phyloP scores from a whole-genome alignment of 2,329 filamentous ascomycete species.

The Calonectria leucothoes region DNA sequence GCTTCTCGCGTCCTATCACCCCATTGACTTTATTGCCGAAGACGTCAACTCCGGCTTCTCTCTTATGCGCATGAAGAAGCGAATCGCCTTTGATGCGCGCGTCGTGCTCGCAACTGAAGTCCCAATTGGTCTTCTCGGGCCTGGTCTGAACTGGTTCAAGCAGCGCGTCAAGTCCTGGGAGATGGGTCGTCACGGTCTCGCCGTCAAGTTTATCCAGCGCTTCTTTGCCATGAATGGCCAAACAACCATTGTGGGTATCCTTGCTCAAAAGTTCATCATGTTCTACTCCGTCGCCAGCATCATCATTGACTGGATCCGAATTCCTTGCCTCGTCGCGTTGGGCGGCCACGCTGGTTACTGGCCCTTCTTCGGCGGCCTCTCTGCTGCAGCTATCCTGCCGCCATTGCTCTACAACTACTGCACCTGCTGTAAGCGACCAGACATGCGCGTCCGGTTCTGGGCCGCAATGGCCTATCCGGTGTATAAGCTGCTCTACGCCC shows the following conservation, averaged over 20 bases:
- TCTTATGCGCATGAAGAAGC: conserved; percentile 17
- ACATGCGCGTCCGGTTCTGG: conserved; percentile 7
- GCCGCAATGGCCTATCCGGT: conserved; percentile 18
- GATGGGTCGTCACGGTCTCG: conserved; percentile 28
- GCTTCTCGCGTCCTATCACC: conserved; percentile 7
- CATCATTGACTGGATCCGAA: conserved; percentile 21
- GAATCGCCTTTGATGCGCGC: conserved; percentile 18
- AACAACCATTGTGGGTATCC: conserved; percentile 3
- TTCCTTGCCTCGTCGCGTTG: conserved; percentile 20
- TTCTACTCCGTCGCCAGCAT: conserved; percentile 16
- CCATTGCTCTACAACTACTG: conserved; percentile 21
- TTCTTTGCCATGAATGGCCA: conserved; percentile 18
- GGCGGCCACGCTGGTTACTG: conserved; percentile 3
- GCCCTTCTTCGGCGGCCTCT: conserved; percentile 2
- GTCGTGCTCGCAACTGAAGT: conserved; percentile 21
- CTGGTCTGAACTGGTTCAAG: conserved; percentile 32
- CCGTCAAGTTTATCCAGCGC: conserved; percentile 12
- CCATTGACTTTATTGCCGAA: conserved; percentile 25
- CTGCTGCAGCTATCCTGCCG: conserved; percentile 3
- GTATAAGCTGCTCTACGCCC: conserved; percentile 23
- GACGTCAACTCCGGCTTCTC: conserved; percentile 24
- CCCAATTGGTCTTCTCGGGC: conserved; percentile 19
- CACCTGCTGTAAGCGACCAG: conserved; percentile 12
- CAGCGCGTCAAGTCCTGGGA: conserved; percentile 34
- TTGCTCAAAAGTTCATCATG: conserved; percentile 18